Evolutionary conservation across 2,329 filamentous ascomycete genomes (phyloP), one percentile per base, ranked within the genome.

Genomic region (Samsoniella hepiali): DNA sequence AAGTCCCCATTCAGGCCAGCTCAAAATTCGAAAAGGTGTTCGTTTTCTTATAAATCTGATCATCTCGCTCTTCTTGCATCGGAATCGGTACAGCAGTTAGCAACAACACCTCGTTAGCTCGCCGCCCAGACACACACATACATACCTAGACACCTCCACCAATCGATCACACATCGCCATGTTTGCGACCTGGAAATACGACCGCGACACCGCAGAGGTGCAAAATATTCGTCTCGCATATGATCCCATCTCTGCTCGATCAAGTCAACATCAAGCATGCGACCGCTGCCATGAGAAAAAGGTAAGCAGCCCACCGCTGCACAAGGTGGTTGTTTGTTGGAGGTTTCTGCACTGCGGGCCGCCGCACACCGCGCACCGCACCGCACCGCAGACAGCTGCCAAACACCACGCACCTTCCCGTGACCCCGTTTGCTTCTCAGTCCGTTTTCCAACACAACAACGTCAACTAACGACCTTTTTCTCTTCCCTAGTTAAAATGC

Each of bases 111-210:
- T 49, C 3, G 8, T 11, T 36, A 7, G 29, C 56, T 57, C 42
- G n/a, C 34, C 55, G 36, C n/a, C 36, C 27, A 15, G 31, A 31
- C 9, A 44, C 36, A 29, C 34, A 53, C 36, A 22, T 22, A 22
- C 22, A 22, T 22, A 22, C 22, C 22, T 22, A 22, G 22, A 22
- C 22, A 22, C 44, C 40, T 42, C 40, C 31, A 40, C 51, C 44
- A 42, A 36, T 10, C 36, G 29, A 31, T 17, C 22, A 22, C 34
- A 59, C 32, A 27, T 45, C 49, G 66, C 56, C 55, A 75, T 77
- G 75, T 77, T 77, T 65, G 71, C 70, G 17, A 77, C 75, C 11
- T 77, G 74, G 73, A 77, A 75, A 66, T 75, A 75, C 68, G 74
- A 76, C 63, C 73, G 72, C 3, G 74, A 76, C 67, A 76, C 73